Percentiles rank a stretch among this genome's conserved stretches.
Conservation (phyloP, 176 grass and related monocot species). For the Otatea glauca region DNA sequence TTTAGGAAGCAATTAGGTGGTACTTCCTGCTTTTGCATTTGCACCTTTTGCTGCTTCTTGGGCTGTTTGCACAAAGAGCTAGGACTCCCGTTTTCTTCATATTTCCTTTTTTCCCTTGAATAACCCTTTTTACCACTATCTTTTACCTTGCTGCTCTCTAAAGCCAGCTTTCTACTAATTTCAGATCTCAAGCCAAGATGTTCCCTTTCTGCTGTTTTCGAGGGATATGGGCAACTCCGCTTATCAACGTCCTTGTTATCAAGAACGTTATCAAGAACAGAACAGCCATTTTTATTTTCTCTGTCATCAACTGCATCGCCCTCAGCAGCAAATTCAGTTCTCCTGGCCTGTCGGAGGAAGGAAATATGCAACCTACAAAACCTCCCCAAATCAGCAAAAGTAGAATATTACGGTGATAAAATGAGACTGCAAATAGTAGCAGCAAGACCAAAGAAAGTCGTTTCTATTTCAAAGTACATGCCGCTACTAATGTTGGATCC, state of each 20-base stretch:
- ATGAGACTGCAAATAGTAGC: not conserved
- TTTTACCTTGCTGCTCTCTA: constrained; percentile 45
- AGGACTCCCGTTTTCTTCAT: constrained; percentile 47
- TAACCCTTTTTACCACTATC: constrained; percentile 24
- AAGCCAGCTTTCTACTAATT: constrained; percentile 45
- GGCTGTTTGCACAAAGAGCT: constrained; percentile 46
- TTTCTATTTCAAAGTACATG: constrained; percentile 18
- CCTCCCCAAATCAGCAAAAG: constrained; percentile 46
- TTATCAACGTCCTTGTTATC: constrained; percentile 50
- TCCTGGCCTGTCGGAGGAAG: constrained; percentile 64
- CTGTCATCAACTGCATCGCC: constrained; percentile 37
- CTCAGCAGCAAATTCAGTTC: constrained; percentile 54
- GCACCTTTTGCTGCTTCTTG: constrained; percentile 51
- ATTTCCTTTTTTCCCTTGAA: constrained; percentile 64
- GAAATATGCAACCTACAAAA: constrained; percentile 77
- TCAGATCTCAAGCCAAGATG: constrained; percentile 81
- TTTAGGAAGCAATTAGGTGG: constrained; percentile 48
- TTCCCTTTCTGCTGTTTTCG: constrained; percentile 81
- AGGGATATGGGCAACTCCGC: constrained; percentile 87
- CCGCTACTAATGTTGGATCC: not conserved
- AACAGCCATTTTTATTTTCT: constrained; percentile 44
- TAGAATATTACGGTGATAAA: constrained; percentile 14
- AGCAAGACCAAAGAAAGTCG: not conserved
- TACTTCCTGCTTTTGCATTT: constrained; percentile 31
- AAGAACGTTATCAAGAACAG: too few relatives aligned